phyloP scores from a whole-genome alignment of 1,284 basidiomycete genomes.

The Ganoderma meredithae region DNA sequence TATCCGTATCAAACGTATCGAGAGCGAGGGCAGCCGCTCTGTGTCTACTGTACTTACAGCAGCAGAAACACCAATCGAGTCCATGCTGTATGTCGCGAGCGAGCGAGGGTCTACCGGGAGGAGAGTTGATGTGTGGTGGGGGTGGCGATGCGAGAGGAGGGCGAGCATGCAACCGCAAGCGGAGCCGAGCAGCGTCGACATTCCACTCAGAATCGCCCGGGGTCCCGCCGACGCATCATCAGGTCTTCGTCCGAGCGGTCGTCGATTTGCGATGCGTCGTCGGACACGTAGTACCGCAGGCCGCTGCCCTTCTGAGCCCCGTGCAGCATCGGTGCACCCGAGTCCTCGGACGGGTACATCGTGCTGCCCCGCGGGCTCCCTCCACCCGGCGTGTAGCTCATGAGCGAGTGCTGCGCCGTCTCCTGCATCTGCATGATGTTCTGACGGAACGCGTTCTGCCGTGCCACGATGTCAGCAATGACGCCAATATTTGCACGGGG shows the following conservation, averaged over 20 bases:
- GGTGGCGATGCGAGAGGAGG: no score
- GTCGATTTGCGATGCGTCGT: slow-evolving; percentile 50
- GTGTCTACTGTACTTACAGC: slow-evolving; percentile 10
- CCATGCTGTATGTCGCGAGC: slow-evolving; percentile 7
- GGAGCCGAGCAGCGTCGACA: neutral
- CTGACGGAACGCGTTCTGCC: slow-evolving; percentile 77
- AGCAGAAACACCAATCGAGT: slow-evolving; percentile 8
- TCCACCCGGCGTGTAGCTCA: slow-evolving; percentile 52
- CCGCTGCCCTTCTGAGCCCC: slow-evolving; percentile 59
- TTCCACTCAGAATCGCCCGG: slow-evolving; percentile 32
- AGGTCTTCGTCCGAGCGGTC: slow-evolving; percentile 38
- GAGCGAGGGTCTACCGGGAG: no score
- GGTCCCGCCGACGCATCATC: slow-evolving; percentile 34
- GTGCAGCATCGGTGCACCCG: slow-evolving; percentile 59
- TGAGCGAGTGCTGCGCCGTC: slow-evolving; percentile 68
- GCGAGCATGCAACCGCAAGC: neutral
- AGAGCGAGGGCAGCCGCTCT: slow-evolving; percentile 15
- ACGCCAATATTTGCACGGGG: neutral
- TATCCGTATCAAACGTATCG: neutral
- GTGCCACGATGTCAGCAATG: slow-evolving; percentile 2
- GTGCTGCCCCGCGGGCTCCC: slow-evolving; percentile 52
- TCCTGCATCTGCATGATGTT: slow-evolving; percentile 81
- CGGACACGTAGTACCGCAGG: slow-evolving; percentile 59
- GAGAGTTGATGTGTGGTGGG: neutral
- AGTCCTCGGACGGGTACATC: slow-evolving; percentile 59